Base-by-base conservation (phyloP, 2,329 filamentous ascomycete genomes). In the Paraphoma chrysanthemicola region DNA sequence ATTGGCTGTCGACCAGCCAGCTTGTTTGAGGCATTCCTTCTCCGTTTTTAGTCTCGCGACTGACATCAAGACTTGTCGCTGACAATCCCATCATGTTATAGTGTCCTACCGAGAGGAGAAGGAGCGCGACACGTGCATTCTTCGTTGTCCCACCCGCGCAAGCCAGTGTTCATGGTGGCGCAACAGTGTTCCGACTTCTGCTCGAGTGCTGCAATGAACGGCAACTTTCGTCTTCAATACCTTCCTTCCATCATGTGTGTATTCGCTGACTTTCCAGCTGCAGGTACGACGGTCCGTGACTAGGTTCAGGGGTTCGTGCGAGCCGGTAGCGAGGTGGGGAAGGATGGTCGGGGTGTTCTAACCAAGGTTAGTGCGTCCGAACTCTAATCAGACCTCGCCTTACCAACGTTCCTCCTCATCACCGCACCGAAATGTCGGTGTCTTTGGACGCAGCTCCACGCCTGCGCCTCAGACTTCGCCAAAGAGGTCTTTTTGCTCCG, bases 351-450 rank as follows among this genome's bases (percentile, higher is more conserved):
- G 33, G 33, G 33, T 36, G 23, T 43, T 43, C 38, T 43, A 43
- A 44, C n/a, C n/a, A 28, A 18, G 43, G 42, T 51, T 55, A 54
- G 52, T 14, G 30, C 43, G 31, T 30, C 53, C 50, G 43, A 55
- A 55, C 41, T 51, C 38, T 55, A 51, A 38, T 48, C 44, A 36
- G 48, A 55, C 49, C 12, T 23, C 47, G 36, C 33, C 36, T 41
- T 41, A 47, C 16, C 47, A 36, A 23, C 42, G n/a, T 38, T 45
- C 30, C 11, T 36, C 14, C 14, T 14, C 33, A 10, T 14, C 33
- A 31, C 17, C 29, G 29, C 18, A 14, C 30, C 10, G 11, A n/a
- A 8, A 6, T 44, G 10, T n/a, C 5, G 3, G 14, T 11, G 28
- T 45, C 10, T 23, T 23, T 23, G 23, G 23, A 23, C 5, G 23